phyloP scores from a whole-genome alignment of 2,329 filamentous ascomycete species.

The Mycosphaerella sp. region DNA sequence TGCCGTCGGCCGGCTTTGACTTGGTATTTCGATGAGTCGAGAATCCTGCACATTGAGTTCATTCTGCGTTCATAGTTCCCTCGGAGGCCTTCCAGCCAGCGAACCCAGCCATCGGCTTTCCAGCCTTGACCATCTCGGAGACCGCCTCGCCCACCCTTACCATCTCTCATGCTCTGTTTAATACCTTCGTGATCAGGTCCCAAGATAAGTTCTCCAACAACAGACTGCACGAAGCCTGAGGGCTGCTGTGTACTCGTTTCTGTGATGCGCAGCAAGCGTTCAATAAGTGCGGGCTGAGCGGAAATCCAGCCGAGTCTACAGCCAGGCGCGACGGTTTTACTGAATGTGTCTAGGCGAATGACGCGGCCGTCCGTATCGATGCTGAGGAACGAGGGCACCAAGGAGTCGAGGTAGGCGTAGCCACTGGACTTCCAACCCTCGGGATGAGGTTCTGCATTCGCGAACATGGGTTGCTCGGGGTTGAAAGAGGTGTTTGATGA shows the following conservation, averaged over 20 bases:
- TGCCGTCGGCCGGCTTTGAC: conserved; percentile 54
- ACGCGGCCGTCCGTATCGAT: conserved; percentile 82
- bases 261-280: conserved; percentile 65
- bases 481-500: conserved; percentile 28
- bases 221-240: conserved; percentile 79
- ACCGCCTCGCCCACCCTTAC: conserved; percentile 35
- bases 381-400: conserved; percentile 74
- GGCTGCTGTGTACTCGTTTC: conserved; percentile 77
- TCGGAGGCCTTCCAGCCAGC: conserved; percentile 80
- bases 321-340: conserved; percentile 85
- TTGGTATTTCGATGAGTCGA: conserved; percentile 62
- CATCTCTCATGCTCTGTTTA: conserved; percentile 34
- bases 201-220: conserved; percentile 71
- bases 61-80: conserved; percentile 81
- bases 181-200: conserved; percentile 56
- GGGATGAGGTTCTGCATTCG: conserved; percentile 46
- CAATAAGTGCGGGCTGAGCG: conserved; percentile 68
- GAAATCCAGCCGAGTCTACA: conserved; percentile 90
- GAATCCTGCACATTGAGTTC: conserved; percentile 65
- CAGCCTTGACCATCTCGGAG: conserved; percentile 56
- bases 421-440: conserved; percentile 52
- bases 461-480: conserved; percentile 26
- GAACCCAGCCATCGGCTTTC: conserved; percentile 79
- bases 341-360: conserved; percentile 85
- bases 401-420: conserved; percentile 72